Conservation (phyloP, 305 asterid genomes). For the Andrographis paniculata region DNA sequence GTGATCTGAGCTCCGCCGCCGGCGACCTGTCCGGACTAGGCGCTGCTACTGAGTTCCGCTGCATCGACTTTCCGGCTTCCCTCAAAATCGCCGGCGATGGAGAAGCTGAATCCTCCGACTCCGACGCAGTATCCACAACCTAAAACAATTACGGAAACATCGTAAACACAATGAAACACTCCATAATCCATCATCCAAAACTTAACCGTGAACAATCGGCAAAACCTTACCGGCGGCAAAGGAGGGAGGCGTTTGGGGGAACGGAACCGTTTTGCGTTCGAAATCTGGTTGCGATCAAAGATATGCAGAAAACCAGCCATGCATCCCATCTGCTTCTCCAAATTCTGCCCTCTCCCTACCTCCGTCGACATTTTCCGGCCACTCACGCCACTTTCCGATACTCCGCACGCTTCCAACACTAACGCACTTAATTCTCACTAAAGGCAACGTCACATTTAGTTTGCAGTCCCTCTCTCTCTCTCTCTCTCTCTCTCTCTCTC, state of each 20-base stretch:
- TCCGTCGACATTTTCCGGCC: slow-evolving; percentile 39
- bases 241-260: slow-evolving; percentile 67
- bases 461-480: slow-evolving; percentile 10
- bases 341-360: slow-evolving; percentile 33
- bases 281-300: slow-evolving; percentile 77
- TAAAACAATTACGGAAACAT: slow-evolving; percentile 3
- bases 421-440: slow-evolving; percentile 7
- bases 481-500: slow-evolving; percentile 17
- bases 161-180: neutral
- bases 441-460: slow-evolving; percentile 22
- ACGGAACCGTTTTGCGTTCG: slow-evolving; percentile 47
- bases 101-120: slow-evolving; percentile 38
- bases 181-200: neutral
- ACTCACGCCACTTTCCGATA: neutral
- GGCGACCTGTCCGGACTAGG: slow-evolving; percentile 24
- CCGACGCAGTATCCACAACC: slow-evolving; percentile 44
- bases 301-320: slow-evolving; percentile 83
- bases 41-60: slow-evolving; percentile 6
- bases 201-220: neutral
- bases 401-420: neutral
- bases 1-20: slow-evolving; percentile 19
- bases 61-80: slow-evolving; percentile 27
- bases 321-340: slow-evolving; percentile 71
- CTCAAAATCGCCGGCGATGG: slow-evolving; percentile 37
- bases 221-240: slow-evolving; percentile 31